Evolutionary conservation across 306 rosid species (phyloP), one percentile per base, ranked within the genome.

Genomic region (Quercus dentata): DNA sequence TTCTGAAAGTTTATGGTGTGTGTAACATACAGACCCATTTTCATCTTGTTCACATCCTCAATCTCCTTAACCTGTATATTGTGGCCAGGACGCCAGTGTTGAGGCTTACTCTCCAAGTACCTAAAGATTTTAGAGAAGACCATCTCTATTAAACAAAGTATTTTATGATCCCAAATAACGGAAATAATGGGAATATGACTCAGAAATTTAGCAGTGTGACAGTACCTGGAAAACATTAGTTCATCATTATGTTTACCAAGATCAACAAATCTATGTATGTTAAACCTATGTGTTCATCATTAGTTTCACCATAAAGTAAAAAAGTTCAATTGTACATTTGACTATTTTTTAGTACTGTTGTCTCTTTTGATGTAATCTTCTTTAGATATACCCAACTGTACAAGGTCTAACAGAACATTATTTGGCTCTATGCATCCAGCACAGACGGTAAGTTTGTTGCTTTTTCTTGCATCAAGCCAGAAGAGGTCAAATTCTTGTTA

Each of bases 1-100:
- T 95, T 92, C 68, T 92, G 98, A 79, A 95, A 95, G 81, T 92
- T 95, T 51, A 92, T 92, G 81, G 99, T 92, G 83, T 91, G 99
- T 49, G 81, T 87, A 15, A 92, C 78, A 28, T 58, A 73, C 0
- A 89, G 75, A 54, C 6, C 91, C 83, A 92, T 88, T 79, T 82
- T 83, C 90, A 95, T 86, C 87, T 85, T 92, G 92, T 89, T 83
- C 23, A 90, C 85, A 41, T 95, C 73, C 87, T 89, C 91, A 57
- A 89, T 92, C 75, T 90, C 95, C 87, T 86, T 87, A 64, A 91
- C 92, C 13, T 84, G 23, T 28, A 91, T 84, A n/a, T 78, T 87
- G 61, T 92, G 93, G 28, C 59, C 77, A 0, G 92, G 86, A 27
- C 86, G 92, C 99, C 98, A 95, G 82, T 91, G 88, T 68, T 88